Evolutionary conservation across 2,329 filamentous ascomycete species (phyloP).

Genomic region (Fusarium virguliforme): DNA sequence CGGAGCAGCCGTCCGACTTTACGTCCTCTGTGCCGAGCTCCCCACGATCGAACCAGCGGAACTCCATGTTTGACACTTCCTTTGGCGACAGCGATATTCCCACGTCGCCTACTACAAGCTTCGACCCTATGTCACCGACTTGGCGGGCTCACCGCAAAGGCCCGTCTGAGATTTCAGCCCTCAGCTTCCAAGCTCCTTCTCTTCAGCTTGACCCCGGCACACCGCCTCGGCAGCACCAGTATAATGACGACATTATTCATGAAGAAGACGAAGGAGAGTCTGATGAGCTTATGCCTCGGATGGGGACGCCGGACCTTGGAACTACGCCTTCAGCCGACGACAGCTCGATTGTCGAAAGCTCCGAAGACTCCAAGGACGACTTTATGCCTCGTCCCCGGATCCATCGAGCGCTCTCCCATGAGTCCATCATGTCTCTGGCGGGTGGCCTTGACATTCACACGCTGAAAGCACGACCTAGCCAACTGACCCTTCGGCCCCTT

Average conservation of each 20-base stretch:
- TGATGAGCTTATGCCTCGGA: conserved; percentile 40
- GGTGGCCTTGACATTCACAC: conserved; percentile 94
- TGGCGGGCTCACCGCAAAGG: conserved; percentile 71
- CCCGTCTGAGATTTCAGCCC: conserved; percentile 69
- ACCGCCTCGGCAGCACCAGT: conserved; percentile 45
- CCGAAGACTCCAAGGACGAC: conserved; percentile 55
- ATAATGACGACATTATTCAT: conserved; percentile 54
- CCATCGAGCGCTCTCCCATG: conserved; percentile 82
- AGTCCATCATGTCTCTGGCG: conserved; percentile 89
- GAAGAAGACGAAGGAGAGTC: conserved; percentile 59
- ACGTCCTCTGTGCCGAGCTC: conserved; percentile 86
- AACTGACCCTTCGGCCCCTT: conserved; percentile 74
- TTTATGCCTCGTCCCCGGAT: conserved; percentile 64
- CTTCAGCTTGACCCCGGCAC: conserved; percentile 57
- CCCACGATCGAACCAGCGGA: conserved; percentile 80
- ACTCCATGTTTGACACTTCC: conserved; percentile 85
- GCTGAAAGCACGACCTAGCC: conserved; percentile 81
- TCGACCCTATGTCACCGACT: conserved; percentile 76
- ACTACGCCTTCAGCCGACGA: conserved; percentile 56
- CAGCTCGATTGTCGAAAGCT: conserved; percentile 54
- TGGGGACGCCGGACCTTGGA: conserved; percentile 47
- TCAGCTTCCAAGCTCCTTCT: conserved; percentile 62
- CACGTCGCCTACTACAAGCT: conserved; percentile 85
- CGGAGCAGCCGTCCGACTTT: conserved; percentile 74
- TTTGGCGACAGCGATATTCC: conserved; percentile 74